Evolutionary conservation across 2,329 filamentous ascomycete species (phyloP).

Genomic region (Nannizzia gypsea): DNA sequence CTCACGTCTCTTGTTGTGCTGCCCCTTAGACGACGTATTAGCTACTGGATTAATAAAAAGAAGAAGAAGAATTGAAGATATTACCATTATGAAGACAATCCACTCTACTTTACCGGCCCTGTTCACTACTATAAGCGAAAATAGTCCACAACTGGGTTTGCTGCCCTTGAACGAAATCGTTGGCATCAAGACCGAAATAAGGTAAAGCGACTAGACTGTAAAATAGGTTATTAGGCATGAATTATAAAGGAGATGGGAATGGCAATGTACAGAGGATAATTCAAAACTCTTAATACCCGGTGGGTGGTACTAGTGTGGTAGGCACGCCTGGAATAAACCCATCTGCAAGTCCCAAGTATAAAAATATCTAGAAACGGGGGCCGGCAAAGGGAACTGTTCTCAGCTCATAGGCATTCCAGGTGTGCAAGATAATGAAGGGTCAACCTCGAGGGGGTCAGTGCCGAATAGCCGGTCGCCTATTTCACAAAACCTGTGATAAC

Average conservation of each 20-base stretch:
- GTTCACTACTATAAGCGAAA: constrained; percentile 38
- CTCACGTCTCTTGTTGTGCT: no score
- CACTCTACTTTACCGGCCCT: no score
- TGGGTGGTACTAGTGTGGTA: no score
- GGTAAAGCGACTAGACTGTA: constrained; percentile 52
- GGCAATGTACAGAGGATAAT: constrained; percentile 24
- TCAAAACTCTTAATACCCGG: no score
- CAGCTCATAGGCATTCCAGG: not conserved
- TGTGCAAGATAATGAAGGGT: not conserved
- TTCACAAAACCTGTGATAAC: not conserved
- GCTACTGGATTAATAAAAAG: no score
- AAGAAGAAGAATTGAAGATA: no score
- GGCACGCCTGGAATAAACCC: no score
- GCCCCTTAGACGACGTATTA: no score
- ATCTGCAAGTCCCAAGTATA: not conserved
- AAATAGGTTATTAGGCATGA: constrained; percentile 2
- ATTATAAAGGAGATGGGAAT: not conserved
- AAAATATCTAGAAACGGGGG: not conserved
- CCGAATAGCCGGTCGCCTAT: not conserved
- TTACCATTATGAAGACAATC: no score
- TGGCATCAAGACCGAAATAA: constrained; percentile 71
- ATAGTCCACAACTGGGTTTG: constrained; percentile 87
- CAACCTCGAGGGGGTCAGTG: not conserved
- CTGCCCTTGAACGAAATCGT: constrained; percentile 64
- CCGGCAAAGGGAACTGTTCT: not conserved